A percentile compares a stretch with the other conserved stretches of the same genome.
Evolutionary conservation across 495 filamentous ascomycete genomes (phyloP).

Genomic region (Penicillium maclennaniae): DNA sequence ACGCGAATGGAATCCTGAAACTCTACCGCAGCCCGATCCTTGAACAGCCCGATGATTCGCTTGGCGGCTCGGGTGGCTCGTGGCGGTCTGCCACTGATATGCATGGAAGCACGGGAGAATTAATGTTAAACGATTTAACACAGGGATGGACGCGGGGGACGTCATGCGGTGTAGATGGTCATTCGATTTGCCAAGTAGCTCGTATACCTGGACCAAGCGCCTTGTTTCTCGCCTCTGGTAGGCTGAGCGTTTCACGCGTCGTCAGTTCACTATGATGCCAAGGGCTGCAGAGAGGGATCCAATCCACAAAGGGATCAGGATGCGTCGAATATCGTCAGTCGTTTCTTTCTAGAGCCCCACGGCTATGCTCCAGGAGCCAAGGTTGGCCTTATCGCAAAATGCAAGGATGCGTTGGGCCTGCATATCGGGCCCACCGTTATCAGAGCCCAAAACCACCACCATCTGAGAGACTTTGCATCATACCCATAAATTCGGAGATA

Average conservation of each 20-base stretch:
- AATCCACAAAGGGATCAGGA: neutral
- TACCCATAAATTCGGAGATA: neutral
- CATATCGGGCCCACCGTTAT: neutral
- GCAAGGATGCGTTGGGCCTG: neutral
- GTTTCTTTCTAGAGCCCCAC: neutral
- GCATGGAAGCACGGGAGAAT: conserved; percentile 37
- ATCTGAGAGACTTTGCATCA: neutral
- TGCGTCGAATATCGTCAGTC: neutral
- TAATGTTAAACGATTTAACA: conserved; percentile 5
- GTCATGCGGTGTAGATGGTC: conserved; percentile 12
- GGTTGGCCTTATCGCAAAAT: neutral
- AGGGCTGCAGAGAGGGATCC: neutral
- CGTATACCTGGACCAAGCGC: neutral
- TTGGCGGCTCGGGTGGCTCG: conserved; percentile 7
- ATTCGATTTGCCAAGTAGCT: neutral
- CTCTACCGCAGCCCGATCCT: neutral
- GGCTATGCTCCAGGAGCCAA: neutral
- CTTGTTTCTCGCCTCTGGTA: neutral
- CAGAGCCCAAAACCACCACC: neutral
- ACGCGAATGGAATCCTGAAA: conserved; percentile 6
- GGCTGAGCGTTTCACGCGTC: neutral
- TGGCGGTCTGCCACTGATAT: conserved; percentile 23
- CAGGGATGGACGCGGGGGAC: neutral
- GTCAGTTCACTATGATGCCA: neutral
- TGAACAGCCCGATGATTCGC: conserved; percentile 3